These are phyloP conservation scores for Xylaria sp. DNA, from an alignment of 2,329 filamentous ascomycete genomes.

Conservation along the genomic window DNA sequence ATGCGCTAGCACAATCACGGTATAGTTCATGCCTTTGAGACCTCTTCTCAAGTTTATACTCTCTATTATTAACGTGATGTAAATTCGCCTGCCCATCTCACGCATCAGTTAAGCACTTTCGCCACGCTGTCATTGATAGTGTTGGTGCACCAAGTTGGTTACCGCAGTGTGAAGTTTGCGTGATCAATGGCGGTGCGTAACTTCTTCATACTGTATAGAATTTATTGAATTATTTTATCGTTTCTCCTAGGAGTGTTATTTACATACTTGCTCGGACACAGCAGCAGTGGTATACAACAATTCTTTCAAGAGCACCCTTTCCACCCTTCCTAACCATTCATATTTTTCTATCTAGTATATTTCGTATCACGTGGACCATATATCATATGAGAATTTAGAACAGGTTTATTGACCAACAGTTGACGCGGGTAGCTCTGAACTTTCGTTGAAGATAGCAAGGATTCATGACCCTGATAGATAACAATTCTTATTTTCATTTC, in stretches of 20 bases:
- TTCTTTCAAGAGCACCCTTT: background rate
- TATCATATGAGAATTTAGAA: background rate
- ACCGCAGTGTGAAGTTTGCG: background rate
- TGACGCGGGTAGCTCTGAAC: background rate
- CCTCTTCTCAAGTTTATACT: background rate
- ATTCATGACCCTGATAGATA: background rate
- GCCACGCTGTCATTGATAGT: background rate
- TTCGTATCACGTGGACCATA: background rate
- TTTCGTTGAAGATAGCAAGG: background rate
- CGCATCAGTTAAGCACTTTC: background rate
- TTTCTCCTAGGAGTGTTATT: background rate
- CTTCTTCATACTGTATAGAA: background rate
- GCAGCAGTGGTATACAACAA: background rate
- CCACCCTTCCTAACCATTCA: background rate
- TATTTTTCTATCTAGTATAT: background rate
- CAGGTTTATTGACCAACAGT: background rate
- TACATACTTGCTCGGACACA: background rate
- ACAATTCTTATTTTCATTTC: background rate
- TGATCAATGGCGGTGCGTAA: background rate
- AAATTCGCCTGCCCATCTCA: background rate
- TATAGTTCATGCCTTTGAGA: background rate
- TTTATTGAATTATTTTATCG: background rate
- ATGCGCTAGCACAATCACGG: background rate
- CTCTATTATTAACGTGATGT: background rate
- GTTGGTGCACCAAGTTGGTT: background rate